Evolutionary conservation across 169 alveolate species (phyloP).

Genomic region (Plasmodium cynomolgi): DNA sequence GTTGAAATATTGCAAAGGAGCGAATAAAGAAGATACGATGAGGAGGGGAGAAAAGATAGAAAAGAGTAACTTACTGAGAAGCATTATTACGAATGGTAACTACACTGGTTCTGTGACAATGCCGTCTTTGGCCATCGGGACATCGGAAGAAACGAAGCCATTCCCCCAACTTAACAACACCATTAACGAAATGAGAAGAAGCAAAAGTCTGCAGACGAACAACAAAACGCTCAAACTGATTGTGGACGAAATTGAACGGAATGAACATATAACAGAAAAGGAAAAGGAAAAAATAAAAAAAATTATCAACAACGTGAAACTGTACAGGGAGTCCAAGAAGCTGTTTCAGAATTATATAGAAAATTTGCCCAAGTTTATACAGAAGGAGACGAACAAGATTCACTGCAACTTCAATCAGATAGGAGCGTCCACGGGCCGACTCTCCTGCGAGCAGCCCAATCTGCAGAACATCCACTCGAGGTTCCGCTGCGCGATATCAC

Average conservation of each 20-base stretch:
- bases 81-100: not conserved
- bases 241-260: slow-evolving; percentile 64
- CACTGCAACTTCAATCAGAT: slow-evolving; percentile 80
- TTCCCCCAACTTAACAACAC: slow-evolving; percentile 11
- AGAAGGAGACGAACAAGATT: slow-evolving; percentile 67
- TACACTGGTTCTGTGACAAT: not conserved
- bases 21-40: not conserved
- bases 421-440: slow-evolving; percentile 82
- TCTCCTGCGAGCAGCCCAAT: slow-evolving; percentile 80
- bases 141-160: not conserved
- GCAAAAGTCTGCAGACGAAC: slow-evolving; percentile 42
- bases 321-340: slow-evolving; percentile 72
- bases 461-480: slow-evolving; percentile 80
- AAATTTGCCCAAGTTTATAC: slow-evolving; percentile 67
- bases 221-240: slow-evolving; percentile 54
- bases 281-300: slow-evolving; percentile 69
- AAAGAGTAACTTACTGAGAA: not conserved
- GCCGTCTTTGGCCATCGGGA: not conserved
- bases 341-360: slow-evolving; percentile 72
- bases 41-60: not conserved
- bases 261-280: not conserved
- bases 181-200: slow-evolving; percentile 68
- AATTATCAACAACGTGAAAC: slow-evolving; percentile 64
- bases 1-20: not conserved
- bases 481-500: slow-evolving; percentile 63